A percentile compares a stretch with the other conserved stretches of the same genome.
These are phyloP conservation scores for Drosera capensis DNA, from an alignment of 148 eudicot species.

Conservation along the genomic window DNA sequence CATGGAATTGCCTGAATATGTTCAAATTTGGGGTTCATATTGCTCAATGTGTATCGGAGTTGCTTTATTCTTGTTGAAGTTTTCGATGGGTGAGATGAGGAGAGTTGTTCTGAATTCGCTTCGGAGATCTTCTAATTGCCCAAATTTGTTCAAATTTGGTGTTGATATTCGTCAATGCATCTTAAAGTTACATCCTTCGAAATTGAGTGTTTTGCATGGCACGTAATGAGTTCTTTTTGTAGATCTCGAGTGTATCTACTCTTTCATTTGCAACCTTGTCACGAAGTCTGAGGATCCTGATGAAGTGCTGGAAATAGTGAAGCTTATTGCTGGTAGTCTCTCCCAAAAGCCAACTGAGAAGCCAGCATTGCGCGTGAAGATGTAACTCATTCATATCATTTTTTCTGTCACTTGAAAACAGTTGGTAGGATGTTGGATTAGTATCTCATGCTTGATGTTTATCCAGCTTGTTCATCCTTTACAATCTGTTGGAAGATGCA, in stretches of 20 bases:
- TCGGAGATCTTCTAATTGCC: no score
- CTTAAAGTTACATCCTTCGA: no score
- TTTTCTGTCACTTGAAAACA: neutral
- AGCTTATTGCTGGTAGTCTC: conserved; percentile 57
- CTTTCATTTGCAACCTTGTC: conserved; percentile 70
- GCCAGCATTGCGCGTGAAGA: conserved; percentile 68
- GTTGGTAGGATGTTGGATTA: neutral
- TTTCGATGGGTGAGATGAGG: no score
- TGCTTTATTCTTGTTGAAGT: no score
- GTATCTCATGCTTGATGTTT: conserved; percentile 1
- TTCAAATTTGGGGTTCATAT: no score
- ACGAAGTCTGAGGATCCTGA: conserved; percentile 51
- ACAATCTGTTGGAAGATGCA: conserved; percentile 68
- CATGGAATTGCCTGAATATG: no score
- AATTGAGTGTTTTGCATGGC: no score
- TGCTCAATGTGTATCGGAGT: no score
- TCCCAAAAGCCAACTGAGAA: conserved; percentile 69
- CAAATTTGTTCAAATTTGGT: no score
- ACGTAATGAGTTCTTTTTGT: no score
- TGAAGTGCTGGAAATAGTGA: conserved; percentile 67
- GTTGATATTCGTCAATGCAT: no score
- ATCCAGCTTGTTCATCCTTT: conserved; percentile 79
- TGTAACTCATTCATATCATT: conserved; percentile 21
- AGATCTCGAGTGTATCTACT: conserved; percentile 85
- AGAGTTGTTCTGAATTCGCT: no score